Evolutionary conservation across 139 green algal species (phyloP), one percentile per base, ranked within the genome.

Genomic region (Tetraselmis chui): DNA sequence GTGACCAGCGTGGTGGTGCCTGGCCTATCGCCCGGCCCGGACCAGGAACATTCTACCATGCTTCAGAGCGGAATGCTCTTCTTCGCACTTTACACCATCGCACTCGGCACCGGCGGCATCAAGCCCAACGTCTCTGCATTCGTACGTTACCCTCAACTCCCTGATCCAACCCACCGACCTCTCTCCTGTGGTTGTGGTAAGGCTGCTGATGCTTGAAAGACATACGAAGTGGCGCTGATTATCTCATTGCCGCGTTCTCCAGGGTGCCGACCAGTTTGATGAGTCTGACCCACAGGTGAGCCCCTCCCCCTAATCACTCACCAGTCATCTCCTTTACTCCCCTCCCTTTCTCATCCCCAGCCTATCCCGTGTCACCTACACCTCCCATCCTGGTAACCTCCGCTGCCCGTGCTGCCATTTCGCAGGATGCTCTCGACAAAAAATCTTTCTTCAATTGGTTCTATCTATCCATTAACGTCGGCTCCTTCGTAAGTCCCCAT

Each of bases 391-490:
- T n/a, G n/a, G n/a, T n/a, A n/a, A n/a, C n/a, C n/a, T n/a, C n/a
- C n/a, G n/a, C n/a, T n/a, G n/a, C n/a, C n/a, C n/a, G n/a, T n/a
- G n/a, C n/a, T n/a, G n/a, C n/a, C n/a, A n/a, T n/a, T n/a, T n/a
- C n/a, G n/a, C 59, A 32, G 88, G 94, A 98, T 82, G 88, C 90
- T 2, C 84, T 81, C 27, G 94, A 97, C 88, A 97, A 97, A 88
- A 89, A 92, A 81, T 92, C 83, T 45, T 98, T 98, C 88, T 98
- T 98, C 88, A 98, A 98, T 87, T 97, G 90, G 86, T 99, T 99
- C 88, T 99, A 99, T 89, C 93, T 99, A 77, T 92, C 92, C 77
- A 95, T 99, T 86, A 99, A 99, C 86, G 81, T 97, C 1, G 96
- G 96, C 74, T 93, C 88, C 22, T 84, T 98, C 31, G 87, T 96